Evolutionary conservation across 257 asterid species (phyloP).

Genomic region (Ilex asprella): DNA sequence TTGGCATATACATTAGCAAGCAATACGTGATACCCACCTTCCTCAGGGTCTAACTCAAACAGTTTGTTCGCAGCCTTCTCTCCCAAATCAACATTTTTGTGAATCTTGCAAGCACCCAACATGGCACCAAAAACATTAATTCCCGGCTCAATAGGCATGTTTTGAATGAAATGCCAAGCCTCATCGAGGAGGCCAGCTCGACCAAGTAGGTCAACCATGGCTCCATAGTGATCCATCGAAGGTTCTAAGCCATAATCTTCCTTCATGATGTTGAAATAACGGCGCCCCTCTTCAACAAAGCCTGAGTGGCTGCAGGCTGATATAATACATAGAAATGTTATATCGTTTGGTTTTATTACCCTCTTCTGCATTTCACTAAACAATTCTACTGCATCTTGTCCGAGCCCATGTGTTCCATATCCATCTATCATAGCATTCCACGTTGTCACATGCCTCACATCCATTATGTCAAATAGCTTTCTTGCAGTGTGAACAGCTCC

Average conservation of each 20-base stretch:
- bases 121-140: constrained; percentile 88
- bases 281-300: constrained; percentile 54
- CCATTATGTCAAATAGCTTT: constrained; percentile 55
- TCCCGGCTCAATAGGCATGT: constrained; percentile 67
- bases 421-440: constrained; percentile 99
- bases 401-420: constrained; percentile 93
- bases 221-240: constrained; percentile 87
- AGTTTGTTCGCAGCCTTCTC: constrained; percentile 71
- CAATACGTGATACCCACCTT: constrained; percentile 88
- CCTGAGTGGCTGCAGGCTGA: constrained; percentile 99
- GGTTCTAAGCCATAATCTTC: constrained; percentile 56
- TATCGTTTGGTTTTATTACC: constrained; percentile 42
- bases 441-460: constrained; percentile 64
- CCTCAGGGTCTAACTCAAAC: constrained; percentile 66
- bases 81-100: constrained; percentile 74
- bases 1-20: constrained; percentile 76
- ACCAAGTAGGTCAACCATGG: constrained; percentile 91
- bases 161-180: constrained; percentile 78
- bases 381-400: constrained; percentile 55
- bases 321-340: constrained; percentile 76
- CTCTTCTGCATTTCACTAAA: constrained; percentile 65
- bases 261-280: constrained; percentile 54
- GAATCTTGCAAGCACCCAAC: constrained; percentile 96
- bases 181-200: constrained; percentile 72
- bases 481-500: constrained; percentile 75